phyloP scores from a whole-genome alignment of 441 rosid species.

The Eruca vesicaria region DNA sequence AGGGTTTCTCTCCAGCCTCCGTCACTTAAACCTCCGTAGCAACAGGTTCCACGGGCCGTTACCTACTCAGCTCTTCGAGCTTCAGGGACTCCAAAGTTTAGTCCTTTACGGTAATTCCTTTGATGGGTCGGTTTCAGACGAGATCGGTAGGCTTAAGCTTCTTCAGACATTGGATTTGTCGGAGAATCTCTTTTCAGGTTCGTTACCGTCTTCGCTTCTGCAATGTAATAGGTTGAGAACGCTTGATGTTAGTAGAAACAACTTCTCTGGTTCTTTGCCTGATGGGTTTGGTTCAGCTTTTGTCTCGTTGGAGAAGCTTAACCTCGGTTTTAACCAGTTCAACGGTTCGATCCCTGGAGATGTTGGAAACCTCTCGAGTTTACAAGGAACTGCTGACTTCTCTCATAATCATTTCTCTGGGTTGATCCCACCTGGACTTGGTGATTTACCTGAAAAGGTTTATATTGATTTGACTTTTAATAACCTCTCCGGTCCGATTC shows the following conservation, averaged over 20 bases:
- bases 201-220: constrained; percentile 63
- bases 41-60: constrained; percentile 62
- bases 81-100: constrained; percentile 82
- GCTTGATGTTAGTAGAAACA: constrained; percentile 79
- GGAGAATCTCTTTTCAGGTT: constrained; percentile 76
- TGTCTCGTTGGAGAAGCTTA: constrained; percentile 68
- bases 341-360: constrained; percentile 69
- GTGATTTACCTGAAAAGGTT: constrained; percentile 92
- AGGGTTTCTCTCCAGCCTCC: constrained; percentile 78
- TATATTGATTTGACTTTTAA: constrained; percentile 87
- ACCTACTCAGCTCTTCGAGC: constrained; percentile 69
- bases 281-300: constrained; percentile 63
- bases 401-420: constrained; percentile 80
- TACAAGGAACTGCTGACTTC: constrained; percentile 97
- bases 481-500: constrained; percentile 89
- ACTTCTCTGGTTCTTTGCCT: constrained; percentile 72
- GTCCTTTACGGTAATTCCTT: constrained; percentile 90
- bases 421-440: constrained; percentile 77
- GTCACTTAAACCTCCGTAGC: constrained; percentile 85
- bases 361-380: constrained; percentile 69
- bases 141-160: constrained; percentile 69
- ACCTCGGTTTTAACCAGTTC: constrained; percentile 75
- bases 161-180: constrained; percentile 86
- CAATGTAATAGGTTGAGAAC: constrained; percentile 77
- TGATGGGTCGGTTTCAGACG: constrained; percentile 64